Base-by-base conservation (phyloP, 2,329 filamentous ascomycete genomes). In the Phaeosphaeriaceae sp. region DNA sequence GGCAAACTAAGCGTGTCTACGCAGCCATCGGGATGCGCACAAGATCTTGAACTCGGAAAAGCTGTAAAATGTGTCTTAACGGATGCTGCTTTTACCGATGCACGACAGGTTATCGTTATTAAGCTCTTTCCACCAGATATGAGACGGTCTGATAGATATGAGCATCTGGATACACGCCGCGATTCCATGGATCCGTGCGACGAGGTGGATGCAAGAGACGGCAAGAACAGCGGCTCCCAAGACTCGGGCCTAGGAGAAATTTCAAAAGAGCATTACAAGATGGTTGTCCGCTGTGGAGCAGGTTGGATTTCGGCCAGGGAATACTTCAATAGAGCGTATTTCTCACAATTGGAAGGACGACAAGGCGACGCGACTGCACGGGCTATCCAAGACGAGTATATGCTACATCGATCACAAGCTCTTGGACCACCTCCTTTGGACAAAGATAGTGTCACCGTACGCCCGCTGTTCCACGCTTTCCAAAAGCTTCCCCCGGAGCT, bases 271-370 rank as follows among this genome's bases (percentile, higher is more conserved):
- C 61, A 52, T 48, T 75, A 75, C 50, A 63, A 60, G 22, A 53
- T 75, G 19, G 66, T 72, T 9, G 47, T 75, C 3, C 67, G 73
- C 17, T 69, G 58, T 36, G 73, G 72, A 4, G 65, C 73, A 2
- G 68, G 73, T 6, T 76, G 71, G 71, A 58, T 75, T 25, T 59
- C 65, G 9, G 71, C 72, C 6, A 63, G 72, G 17, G 68, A 74
- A 7, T 74, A 67, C 27, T 60, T 76, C 48, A 65, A 63, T 53
- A 71, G 68, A 47, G 53, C 70, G 19, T 66, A 73, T 54, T 66
- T 72, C 36, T 54, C 51, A 1, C 60, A 53, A 42, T 57, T 61
- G 3, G 54, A 58, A n/a, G 52, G 55, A 33, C 52, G 22, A 36
- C 33, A 54, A 33, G 45, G 41, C 40, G 31, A 45, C 11, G 21